Evolutionary conservation across 2,329 filamentous ascomycete species (phyloP).

Genomic region (Nothopassalora personata): DNA sequence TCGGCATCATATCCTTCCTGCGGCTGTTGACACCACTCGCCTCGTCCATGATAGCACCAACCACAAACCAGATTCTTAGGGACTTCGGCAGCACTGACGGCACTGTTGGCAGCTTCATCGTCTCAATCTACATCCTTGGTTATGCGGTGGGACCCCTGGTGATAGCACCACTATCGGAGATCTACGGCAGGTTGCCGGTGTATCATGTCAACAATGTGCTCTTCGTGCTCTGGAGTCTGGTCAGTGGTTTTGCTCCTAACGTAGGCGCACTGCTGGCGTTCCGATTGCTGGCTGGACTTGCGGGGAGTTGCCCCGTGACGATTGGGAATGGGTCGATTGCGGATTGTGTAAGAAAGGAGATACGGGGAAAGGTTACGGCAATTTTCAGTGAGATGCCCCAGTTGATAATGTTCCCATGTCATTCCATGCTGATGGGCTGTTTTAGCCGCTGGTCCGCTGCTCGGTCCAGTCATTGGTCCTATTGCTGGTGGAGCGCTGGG

Average conservation of each 20-base stretch:
- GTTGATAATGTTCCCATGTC: background rate
- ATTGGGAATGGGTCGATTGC: slow-evolving; percentile 8
- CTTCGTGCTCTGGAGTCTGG: slow-evolving; percentile 31
- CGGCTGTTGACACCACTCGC: slow-evolving; percentile 28
- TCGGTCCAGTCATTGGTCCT: slow-evolving; percentile 38
- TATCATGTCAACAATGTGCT: slow-evolving; percentile 29
- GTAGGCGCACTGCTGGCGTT: slow-evolving; percentile 29
- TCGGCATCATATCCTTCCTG: slow-evolving; percentile 10
- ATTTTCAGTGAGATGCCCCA: slow-evolving; percentile 5
- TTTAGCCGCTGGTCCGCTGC: slow-evolving; percentile 14
- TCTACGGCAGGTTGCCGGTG: slow-evolving; percentile 28
- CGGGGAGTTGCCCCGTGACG: slow-evolving; percentile 13
- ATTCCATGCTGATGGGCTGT: too few relatives aligned
- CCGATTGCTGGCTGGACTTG: slow-evolving; percentile 31
- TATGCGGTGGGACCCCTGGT: slow-evolving; percentile 30
- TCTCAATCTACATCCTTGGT: slow-evolving; percentile 31
- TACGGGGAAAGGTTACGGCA: slow-evolving; percentile 11
- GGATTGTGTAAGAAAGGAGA: slow-evolving; percentile 9
- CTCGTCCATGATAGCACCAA: slow-evolving; percentile 31
- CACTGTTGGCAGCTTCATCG: slow-evolving; percentile 21
- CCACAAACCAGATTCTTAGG: slow-evolving; percentile 17
- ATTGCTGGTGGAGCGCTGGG: slow-evolving; percentile 49
- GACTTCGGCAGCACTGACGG: slow-evolving; percentile 24
- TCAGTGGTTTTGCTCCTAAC: slow-evolving; percentile 24
- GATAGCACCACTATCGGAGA: slow-evolving; percentile 37